Evolutionary conservation across 2,329 filamentous ascomycete species (phyloP).

Genomic region (Clonostachys solani): DNA sequence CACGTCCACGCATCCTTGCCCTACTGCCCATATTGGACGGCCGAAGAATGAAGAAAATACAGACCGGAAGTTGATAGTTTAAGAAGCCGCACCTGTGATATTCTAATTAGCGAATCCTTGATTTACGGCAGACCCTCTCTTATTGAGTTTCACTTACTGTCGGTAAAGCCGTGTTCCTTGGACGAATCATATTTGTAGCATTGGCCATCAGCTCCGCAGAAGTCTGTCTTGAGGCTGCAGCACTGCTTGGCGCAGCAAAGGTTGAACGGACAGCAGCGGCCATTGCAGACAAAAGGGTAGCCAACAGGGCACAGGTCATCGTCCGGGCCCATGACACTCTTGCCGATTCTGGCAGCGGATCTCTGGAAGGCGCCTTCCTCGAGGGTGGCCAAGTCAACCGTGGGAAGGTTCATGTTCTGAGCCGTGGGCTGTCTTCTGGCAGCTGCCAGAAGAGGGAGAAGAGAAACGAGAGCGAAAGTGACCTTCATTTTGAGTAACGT

Average conservation of each 20-base stretch:
- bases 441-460: not conserved
- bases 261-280: conserved; percentile 1
- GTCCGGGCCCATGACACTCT: not conserved
- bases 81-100: too few species aligned
- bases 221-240: not conserved
- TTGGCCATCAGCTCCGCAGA: not conserved
- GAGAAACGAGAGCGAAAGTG: not conserved
- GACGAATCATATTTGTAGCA: too few species aligned
- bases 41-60: too few species aligned
- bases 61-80: too few species aligned
- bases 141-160: too few species aligned
- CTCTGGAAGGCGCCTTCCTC: not conserved
- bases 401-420: not conserved
- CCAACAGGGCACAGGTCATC: not conserved
- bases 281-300: conserved; percentile 1
- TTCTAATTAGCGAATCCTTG: too few species aligned
- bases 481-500: not conserved
- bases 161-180: too few species aligned
- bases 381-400: not conserved
- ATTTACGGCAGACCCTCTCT: too few species aligned
- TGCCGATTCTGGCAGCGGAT: not conserved
- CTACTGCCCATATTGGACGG: too few species aligned
- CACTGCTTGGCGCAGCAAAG: conserved; percentile 1
- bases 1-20: too few species aligned
- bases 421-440: not conserved